Base-by-base conservation (phyloP, 2,329 filamentous ascomycete genomes). In the Sporothrix phasma region DNA sequence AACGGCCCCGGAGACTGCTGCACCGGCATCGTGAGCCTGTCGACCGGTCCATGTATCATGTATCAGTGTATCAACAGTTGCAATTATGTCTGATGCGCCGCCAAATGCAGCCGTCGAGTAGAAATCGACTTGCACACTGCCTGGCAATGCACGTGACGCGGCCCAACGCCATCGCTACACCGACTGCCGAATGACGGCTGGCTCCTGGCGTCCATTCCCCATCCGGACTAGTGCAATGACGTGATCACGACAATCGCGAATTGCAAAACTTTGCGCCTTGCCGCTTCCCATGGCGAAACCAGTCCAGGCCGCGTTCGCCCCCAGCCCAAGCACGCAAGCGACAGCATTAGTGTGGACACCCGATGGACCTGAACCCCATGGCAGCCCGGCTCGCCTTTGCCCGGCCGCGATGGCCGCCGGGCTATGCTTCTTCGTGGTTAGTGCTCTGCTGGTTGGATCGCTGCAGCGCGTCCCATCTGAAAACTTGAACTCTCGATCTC, bases 221-320 rank as follows among this genome's bases (percentile, higher is more conserved):
- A 31, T 56, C 3, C 0, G 31, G 68, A 8, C 45, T 69, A 68
- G 67, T 6, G 41, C 62, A 47, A 70, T 70, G 68, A 68, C 69
- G 69, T 70, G 69, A 68, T 70, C 65, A 62, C 63, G 45, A 56
- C 64, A n/a, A 53, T 45, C 19, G 45, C 17, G 29, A 39, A 59
- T 59, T 60, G 49, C 51, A 49, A 64, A 63, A n/a, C n/a, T 61
- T 60, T 58, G 58, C 61, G 31, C 56, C 45, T 58, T 46, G 53
- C 64, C 51, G 60, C 46, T 24, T 37, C 34, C 26, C 56, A 65
- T 61, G 37, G 56, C 47, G 58, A 64, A 56, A 56, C 15, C 22
- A 31, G 47, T 31, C 47, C 53, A 58, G 22, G 51, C 26, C 34
- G 17, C 45, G 19, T 56, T 56, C 31, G 51, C 51, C 51, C 26